Evolutionary conservation across 306 rosid genomes (phyloP).

Genomic region (Acmispon strigosus): DNA sequence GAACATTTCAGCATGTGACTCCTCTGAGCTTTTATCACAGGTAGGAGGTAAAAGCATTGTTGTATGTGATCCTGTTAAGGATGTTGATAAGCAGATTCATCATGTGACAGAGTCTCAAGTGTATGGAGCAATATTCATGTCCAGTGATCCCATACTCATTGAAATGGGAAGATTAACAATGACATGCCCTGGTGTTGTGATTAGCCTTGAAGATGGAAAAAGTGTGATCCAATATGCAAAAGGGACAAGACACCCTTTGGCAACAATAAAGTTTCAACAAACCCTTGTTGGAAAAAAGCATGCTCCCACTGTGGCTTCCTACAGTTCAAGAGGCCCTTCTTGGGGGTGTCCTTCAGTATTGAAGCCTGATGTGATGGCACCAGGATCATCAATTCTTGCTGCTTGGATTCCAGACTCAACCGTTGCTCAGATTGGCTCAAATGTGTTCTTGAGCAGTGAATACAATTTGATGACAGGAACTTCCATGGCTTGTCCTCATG

Average conservation of each 20-base stretch:
- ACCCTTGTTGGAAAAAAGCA: neutral
- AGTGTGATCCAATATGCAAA: neutral
- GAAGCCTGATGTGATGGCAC: neutral
- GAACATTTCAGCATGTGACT: neutral
- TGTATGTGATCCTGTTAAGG: neutral
- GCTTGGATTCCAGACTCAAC: neutral
- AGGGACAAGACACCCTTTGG: neutral
- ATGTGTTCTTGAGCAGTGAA: neutral
- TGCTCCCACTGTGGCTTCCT: neutral
- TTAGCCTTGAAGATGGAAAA: neutral
- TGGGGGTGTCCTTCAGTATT: neutral
- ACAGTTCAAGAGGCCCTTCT: neutral
- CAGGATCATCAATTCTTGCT: neutral
- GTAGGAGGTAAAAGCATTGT: neutral
- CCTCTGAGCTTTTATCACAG: neutral
- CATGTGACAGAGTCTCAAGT: neutral
- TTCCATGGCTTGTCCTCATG: neutral
- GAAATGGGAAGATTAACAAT: neutral
- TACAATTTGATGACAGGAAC: neutral
- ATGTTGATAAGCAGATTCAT: neutral
- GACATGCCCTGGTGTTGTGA: neutral
- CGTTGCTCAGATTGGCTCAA: neutral
- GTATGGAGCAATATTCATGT: neutral
- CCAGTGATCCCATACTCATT: neutral
- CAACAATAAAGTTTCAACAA: neutral